Evolutionary conservation across 768 basidiomycete species (phyloP), one percentile per base, ranked within the genome.

Genomic region (Cyclocybe aegerita): DNA sequence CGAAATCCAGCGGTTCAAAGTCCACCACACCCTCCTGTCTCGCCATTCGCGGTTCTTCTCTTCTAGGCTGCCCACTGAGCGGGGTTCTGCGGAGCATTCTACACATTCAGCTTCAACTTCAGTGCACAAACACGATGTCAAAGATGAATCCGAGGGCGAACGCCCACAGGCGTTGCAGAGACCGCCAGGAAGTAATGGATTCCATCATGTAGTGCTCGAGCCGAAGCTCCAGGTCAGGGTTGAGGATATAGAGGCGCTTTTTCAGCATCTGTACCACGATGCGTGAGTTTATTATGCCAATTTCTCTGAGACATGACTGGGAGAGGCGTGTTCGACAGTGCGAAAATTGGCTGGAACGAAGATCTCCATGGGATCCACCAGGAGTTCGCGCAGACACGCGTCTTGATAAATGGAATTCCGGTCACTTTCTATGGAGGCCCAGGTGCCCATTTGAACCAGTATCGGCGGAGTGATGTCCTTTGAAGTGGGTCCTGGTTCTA

Each of bases 221-320:
- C 62, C 59, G 23, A 65, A 72, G 39, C 63, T 69, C 12, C 62
- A 65, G 31, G 70, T 80, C 43, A 61, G 58, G 35, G 65, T 70
- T 12, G 59, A 64, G 38, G 86, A 88, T 60, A 72, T 86, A 5
- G 77, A 78, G 42, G 72, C 69, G 1, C 63, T 90, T 42, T 66
- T 89, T n/a, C 74, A 75, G 50, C 78, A 86, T 65, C 60, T 89
- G 30, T 88, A 89, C 60, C 81, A 86, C 59, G 81, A 88, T 59
- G 64, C 64, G 88, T 88, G 66, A 74, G 83, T 78, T 35, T 29
- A 40, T 49, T 14, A 14, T 42, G 40, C 4, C 16, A n/a, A 11
- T 8, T 17, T 41, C 5, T 41, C 4, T 10, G 40, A 29, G 40
- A 10, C 5, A 10, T 7, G 10, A 15, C 17, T 14, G 11, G 40